Conservation (phyloP, 352 stramenopile species). For the Heterotrichella gracilis region DNA sequence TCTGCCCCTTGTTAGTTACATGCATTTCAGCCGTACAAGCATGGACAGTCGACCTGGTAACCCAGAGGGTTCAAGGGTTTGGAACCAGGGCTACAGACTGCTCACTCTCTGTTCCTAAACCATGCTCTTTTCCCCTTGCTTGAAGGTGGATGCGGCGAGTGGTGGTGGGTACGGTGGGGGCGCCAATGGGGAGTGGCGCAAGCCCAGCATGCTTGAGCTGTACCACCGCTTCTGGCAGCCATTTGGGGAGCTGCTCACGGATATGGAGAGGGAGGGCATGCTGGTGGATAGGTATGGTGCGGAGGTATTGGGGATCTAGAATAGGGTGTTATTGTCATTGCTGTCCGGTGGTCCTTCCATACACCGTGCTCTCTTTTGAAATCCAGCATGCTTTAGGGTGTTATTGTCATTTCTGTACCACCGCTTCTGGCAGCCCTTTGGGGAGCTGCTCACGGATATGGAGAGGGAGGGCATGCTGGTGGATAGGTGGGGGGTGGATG, state of each 20-base stretch:
- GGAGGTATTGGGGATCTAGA: no score
- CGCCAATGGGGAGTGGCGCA: constrained; percentile 20
- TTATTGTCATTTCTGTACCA: no score
- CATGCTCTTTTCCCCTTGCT: no score
- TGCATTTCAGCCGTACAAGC: no score
- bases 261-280: constrained; percentile 79
- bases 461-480: constrained; percentile 63
- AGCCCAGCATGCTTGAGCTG: constrained; percentile 64
- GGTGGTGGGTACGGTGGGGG: constrained; percentile 43
- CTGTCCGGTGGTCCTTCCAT: no score
- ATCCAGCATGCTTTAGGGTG: no score
- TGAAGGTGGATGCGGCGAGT: constrained; percentile 52
- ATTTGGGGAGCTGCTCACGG: constrained; percentile 87
- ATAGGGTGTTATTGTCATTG: no score
- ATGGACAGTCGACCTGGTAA: constrained; percentile 21
- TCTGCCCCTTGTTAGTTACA: no score
- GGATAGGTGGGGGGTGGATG: no score
- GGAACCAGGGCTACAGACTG: constrained; percentile 14
- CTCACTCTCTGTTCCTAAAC: no score
- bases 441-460: constrained; percentile 85
- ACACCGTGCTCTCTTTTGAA: no score
- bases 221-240: constrained; percentile 71
- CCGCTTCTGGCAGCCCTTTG: constrained; percentile 74
- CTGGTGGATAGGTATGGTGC: no score
- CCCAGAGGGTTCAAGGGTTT: constrained; percentile 11